Base-by-base conservation (phyloP, 2,329 filamentous ascomycete species). In the Botrytis deweyae region DNA sequence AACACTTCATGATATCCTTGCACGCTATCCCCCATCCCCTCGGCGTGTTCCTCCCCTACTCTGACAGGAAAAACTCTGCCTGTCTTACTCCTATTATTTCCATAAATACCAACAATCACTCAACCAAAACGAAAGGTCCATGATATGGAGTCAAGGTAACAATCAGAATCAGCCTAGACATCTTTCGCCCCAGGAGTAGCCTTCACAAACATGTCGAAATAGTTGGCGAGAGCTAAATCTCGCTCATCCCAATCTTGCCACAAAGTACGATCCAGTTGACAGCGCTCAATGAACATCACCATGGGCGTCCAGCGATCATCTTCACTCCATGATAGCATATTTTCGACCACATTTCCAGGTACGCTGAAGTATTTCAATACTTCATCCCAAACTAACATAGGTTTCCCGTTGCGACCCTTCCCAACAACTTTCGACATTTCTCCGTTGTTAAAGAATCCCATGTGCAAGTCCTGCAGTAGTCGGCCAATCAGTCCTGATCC, bases 261-360 rank as follows among this genome's bases (percentile, higher is more conserved):
- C 25, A 68, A 25, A 22, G 36, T 36, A 20, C 4, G n/a, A 29
- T 58, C 10, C 16, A 68, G 33, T 38, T 68, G 49, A 52, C 25
- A 68, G 6, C 49, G 49, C 66, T 68, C 66, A 68, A 68, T 25
- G 18, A 68, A 68, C 36, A 58, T 68, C 16, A 68, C 49, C 36
- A 68, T 40, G 4, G 66, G 66, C 2, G 36, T n/a, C 36, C 49
- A 68, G 7, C 66, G 66, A 1, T 58, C 36, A 25, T 68, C 49
- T n/a, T 68, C 49, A 42, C 10, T 20, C 49, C 49, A 68, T 42
- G 16, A 42, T 25, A 58, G n/a, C 49, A 68, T 68, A 4, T 8
- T 16, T n/a, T 68, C 66, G 5, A 18, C 36, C 1, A 33, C 2
- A 12, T 29, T 68, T 29, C 36, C 36, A 8, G 49, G 46, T 18